Evolutionary conservation across 2,329 filamentous ascomycete species (phyloP).

Genomic region (Mycosphaerelloides madeirae): DNA sequence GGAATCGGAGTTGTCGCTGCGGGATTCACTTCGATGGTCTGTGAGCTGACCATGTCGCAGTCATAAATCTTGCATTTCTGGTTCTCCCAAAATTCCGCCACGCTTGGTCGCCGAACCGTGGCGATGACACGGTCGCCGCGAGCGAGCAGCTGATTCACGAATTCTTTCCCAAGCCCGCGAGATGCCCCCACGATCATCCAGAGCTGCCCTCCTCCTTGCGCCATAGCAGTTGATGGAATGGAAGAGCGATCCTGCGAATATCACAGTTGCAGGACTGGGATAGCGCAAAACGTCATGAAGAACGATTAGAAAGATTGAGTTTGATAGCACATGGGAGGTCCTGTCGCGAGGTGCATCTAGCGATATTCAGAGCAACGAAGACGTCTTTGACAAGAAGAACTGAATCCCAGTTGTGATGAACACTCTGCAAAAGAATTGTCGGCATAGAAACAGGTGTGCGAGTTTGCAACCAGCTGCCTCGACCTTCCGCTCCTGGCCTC

Average conservation of each 20-base stretch:
- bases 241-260: no score
- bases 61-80: slow-evolving; percentile 12
- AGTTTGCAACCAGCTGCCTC: no score
- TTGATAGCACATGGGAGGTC: slow-evolving; percentile 1
- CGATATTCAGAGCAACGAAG: no score
- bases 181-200: slow-evolving; percentile 47
- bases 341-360: no score
- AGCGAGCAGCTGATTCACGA: slow-evolving; percentile 47
- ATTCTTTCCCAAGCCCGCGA: slow-evolving; percentile 50
- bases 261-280: no score
- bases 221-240: no score
- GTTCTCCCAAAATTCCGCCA: slow-evolving; percentile 12
- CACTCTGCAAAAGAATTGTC: no score
- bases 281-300: no score
- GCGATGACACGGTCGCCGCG: slow-evolving; percentile 49
- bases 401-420: no score
- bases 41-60: slow-evolving; percentile 52
- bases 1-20: background rate
- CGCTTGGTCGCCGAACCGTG: slow-evolving; percentile 42
- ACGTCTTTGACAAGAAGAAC: no score
- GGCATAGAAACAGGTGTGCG: no score
- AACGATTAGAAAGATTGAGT: slow-evolving; percentile 4
- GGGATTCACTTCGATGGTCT: slow-evolving; percentile 45
- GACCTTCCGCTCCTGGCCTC: no score
- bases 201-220: slow-evolving; percentile 32